These are phyloP conservation scores for Wickerhamiella siamensis DNA, from an alignment of 805 yeast species.

Conservation along the genomic window DNA sequence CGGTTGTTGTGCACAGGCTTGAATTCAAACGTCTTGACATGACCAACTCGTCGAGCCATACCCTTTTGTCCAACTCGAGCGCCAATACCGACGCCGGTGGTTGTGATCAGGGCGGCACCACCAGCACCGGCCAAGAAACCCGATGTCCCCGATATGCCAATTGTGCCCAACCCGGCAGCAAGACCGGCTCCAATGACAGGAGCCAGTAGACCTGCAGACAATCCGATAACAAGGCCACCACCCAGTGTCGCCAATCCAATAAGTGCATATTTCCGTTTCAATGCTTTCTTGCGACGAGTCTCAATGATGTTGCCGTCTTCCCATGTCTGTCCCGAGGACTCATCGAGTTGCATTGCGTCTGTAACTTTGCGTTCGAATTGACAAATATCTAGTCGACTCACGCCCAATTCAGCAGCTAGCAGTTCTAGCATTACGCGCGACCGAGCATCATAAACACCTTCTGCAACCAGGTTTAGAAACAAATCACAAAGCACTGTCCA, in stretches of 20 bases:
- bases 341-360: slow-evolving; percentile 80
- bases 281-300: slow-evolving; percentile 51
- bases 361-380: slow-evolving; percentile 87
- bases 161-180: slow-evolving; percentile 91
- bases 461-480: slow-evolving; percentile 63
- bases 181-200: slow-evolving; percentile 98
- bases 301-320: slow-evolving; percentile 57
- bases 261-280: slow-evolving; percentile 58
- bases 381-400: slow-evolving; percentile 51
- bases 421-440: slow-evolving; percentile 63
- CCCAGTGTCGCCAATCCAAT: slow-evolving; percentile 94
- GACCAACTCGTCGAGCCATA: slow-evolving; percentile 76
- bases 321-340: slow-evolving; percentile 62
- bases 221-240: slow-evolving; percentile 85
- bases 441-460: slow-evolving; percentile 78
- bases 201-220: slow-evolving; percentile 89
- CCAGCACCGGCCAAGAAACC: slow-evolving; percentile 93
- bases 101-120: slow-evolving; percentile 86
- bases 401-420: slow-evolving; percentile 49
- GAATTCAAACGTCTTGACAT: slow-evolving; percentile 86
- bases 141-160: slow-evolving; percentile 87
- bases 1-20: slow-evolving; percentile 84
- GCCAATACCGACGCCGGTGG: slow-evolving; percentile 83
- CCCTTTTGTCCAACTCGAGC: slow-evolving; percentile 78
- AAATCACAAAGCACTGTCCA: slow-evolving; percentile 94